Percentiles rank a stretch among this genome's conserved stretches.
Evolutionary conservation across 2,329 filamentous ascomycete genomes (phyloP).

Genomic region (Alternaria arbusti): DNA sequence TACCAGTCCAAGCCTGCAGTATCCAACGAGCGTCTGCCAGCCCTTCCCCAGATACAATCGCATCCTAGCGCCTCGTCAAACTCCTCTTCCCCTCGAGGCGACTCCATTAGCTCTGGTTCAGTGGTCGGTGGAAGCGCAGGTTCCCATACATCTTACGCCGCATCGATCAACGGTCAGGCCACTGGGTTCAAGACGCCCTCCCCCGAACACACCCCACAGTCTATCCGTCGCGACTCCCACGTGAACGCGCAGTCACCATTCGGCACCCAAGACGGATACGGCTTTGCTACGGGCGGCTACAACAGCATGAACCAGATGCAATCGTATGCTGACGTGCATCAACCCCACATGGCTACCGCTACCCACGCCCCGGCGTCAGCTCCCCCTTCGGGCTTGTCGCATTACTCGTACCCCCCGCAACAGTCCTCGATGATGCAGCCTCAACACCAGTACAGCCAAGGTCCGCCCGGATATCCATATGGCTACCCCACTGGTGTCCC

Average conservation of each 20-base stretch:
- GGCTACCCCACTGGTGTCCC: slow-evolving; percentile 78
- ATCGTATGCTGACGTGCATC: slow-evolving; percentile 84
- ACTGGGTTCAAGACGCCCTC: slow-evolving; percentile 79
- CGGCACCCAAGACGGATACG: slow-evolving; percentile 48
- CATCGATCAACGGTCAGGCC: slow-evolving; percentile 59
- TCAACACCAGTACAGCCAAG: slow-evolving; percentile 67
- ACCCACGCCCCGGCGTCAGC: slow-evolving; percentile 79
- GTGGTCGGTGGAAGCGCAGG: slow-evolving; percentile 58
- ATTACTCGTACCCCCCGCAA: slow-evolving; percentile 75
- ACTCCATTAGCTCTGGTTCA: slow-evolving; percentile 70
- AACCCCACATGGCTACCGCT: slow-evolving; percentile 76
- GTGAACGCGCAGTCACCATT: slow-evolving; percentile 50
- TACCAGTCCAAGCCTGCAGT: slow-evolving; percentile 68
- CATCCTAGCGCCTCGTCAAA: slow-evolving; percentile 70
- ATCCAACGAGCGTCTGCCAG: slow-evolving; percentile 77
- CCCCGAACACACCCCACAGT: slow-evolving; percentile 65
- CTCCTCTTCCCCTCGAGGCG: slow-evolving; percentile 76
- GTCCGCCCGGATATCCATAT: slow-evolving; percentile 69
- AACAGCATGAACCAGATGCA: slow-evolving; percentile 80
- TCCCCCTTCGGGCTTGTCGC: slow-evolving; percentile 73
- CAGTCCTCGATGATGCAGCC: slow-evolving; percentile 79
- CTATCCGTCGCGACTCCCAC: slow-evolving; percentile 44
- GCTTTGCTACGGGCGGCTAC: slow-evolving; percentile 49
- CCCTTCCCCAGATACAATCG: slow-evolving; percentile 72
- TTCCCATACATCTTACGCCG: slow-evolving; percentile 63